Base-by-base conservation (phyloP, 345 rosid genomes). In the Lagerstroemia speciosa region DNA sequence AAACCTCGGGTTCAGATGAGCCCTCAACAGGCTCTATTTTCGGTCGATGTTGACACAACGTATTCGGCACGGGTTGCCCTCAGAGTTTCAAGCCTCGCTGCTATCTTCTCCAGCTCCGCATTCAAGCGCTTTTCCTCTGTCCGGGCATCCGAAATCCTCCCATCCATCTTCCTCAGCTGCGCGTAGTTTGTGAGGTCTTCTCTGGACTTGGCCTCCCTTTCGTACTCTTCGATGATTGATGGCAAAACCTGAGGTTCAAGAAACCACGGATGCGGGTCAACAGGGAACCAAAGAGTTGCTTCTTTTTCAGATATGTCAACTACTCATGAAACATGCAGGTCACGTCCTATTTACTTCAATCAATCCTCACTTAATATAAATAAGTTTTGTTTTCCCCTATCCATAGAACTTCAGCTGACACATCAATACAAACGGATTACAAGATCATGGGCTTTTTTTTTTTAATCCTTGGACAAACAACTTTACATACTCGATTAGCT, bases 201-300 rank as follows among this genome's bases (percentile, higher is more conserved):
- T 43, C 19, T 66, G 24, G 0, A 14, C 57, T 66, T 66, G 24
- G 58, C 37, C 3, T 66, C 57, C 57, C 3, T 66, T 34, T 19
- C 36, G 19, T 45, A 43, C 68, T 29, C 69, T 45, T 48, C 57
- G 6, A 45, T 17, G 30, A 66, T 29, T 11, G 57, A 66, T 19
- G 55, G 69, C 69, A 45, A 27, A 11, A 20, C 58, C 69, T 66
- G 69, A 66, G 8, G 52, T 29, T 29, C 67, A 30, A 66, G 68
- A 66, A 66, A 43, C 38, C 38, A 36, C 38, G 8, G 38, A 36
- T 36, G 8, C 38, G n/a, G n/a, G n/a, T n/a, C n/a, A n/a, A n/a
- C n/a, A n/a, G n/a, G n/a, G n/a, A n/a, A n/a, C n/a, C n/a, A n/a
- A n/a, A n/a, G n/a, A n/a, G n/a, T n/a, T n/a, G n/a, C n/a, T n/a